Evolutionary conservation across 257 asterid species (phyloP).

Genomic region (Solanum piurae): DNA sequence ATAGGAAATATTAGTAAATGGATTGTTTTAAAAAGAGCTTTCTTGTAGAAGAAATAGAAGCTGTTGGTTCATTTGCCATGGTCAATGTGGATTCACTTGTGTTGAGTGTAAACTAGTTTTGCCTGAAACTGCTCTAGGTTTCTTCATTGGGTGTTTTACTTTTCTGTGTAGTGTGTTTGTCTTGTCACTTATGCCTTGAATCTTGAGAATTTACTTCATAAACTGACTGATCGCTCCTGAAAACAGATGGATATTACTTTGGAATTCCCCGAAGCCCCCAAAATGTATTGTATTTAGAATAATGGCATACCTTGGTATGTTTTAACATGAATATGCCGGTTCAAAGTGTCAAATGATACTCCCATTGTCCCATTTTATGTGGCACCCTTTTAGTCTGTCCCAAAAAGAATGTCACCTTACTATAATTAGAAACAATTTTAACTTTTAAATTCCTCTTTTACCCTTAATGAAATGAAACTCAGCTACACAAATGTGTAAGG

Average conservation of each 20-base stretch:
- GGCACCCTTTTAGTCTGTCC: neutral
- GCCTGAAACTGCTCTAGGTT: neutral
- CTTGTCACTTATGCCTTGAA: neutral
- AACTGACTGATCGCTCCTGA: neutral
- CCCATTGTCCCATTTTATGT: neutral
- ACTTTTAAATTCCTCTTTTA: neutral
- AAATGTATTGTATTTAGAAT: neutral
- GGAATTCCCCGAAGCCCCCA: neutral
- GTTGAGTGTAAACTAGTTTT: neutral
- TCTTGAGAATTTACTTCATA: neutral
- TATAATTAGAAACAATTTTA: too few relatives aligned
- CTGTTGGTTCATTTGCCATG: neutral
- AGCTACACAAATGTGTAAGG: neutral
- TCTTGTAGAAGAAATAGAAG: neutral
- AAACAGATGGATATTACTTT: neutral
- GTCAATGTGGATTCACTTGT: neutral
- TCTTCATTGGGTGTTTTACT: neutral
- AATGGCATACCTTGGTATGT: neutral
- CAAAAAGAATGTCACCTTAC: neutral
- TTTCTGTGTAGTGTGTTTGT: neutral
- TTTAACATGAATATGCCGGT: neutral
- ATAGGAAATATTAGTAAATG: neutral
- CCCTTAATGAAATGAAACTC: neutral
- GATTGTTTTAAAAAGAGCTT: neutral
- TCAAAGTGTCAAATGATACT: neutral